Evolutionary conservation across 768 basidiomycete genomes (phyloP), one percentile per base, ranked within the genome.

Genomic region (Rhodotorula kratochvilovae): DNA sequence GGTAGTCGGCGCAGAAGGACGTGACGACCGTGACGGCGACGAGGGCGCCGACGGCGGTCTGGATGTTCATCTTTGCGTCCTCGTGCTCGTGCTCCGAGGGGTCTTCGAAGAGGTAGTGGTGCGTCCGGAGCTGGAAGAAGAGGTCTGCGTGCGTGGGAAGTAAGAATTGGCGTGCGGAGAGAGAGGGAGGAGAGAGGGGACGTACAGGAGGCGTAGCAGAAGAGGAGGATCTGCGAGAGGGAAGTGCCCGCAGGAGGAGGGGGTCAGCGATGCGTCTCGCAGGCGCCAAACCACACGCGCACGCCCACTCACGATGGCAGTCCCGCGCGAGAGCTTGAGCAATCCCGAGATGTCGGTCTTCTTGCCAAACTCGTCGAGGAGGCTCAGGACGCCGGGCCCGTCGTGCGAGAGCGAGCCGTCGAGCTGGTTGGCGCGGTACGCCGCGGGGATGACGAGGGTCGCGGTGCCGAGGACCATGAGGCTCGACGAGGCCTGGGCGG

Each of bases 371-470:
- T 27, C 76, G 56, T 73, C 80, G 77, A 64, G 69, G 33, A 31
- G 77, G 77, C 60, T 33, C 33, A 75, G 51, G 8, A 23, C 45
- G 36, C 50, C 33, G 19, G 27, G 5, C 15, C n/a, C 19, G 31
- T 53, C 46, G 11, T 36, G 2, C 21, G 42, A 31, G 21, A 72
- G 39, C n/a, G 46, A 54, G 11, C 68, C 68, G 53, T 68, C 67
- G 29, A 74, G 33, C 60, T 68, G 53, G 54, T 57, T 73, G 21
- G 68, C 79, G 72, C 78, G 78, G 80, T 91, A 95, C 6, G 92
- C 92, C 50, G 93, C 92, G 43, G 92, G 92, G 68, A 95, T 90
- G 76, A 95, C 88, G 50, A 96, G 86, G 51, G 91, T 92, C 79
- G 92, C 90, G 79, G 89, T 90, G 6, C 91, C 85, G 67, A 95